Conservation (phyloP, 179 eudicot genomes). For the Patellifolia procumbens region DNA sequence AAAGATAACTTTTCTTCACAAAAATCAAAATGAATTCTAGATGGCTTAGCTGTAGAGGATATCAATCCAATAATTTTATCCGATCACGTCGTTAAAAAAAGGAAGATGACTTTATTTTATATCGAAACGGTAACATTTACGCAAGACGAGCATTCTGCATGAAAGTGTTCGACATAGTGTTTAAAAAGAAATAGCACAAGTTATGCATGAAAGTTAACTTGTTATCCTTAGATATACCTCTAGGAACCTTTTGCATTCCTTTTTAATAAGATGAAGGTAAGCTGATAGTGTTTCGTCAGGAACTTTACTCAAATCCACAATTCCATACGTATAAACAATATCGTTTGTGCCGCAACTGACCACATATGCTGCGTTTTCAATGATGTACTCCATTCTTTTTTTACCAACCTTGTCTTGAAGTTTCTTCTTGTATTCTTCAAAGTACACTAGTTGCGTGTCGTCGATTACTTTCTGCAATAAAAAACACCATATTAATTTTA, state of each 20-base stretch:
- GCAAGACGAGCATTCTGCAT: too few species aligned
- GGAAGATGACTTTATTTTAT: too few species aligned
- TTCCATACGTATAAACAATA: constrained; percentile 34
- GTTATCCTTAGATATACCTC: constrained; percentile 42
- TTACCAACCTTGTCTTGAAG: constrained; percentile 46
- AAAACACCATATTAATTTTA: neutral
- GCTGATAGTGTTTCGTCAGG: constrained; percentile 24
- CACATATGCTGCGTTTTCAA: constrained; percentile 38
- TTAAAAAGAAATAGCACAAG: too few species aligned
- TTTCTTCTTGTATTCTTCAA: constrained; percentile 57
- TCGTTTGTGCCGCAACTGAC: constrained; percentile 75
- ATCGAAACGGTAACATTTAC: too few species aligned
- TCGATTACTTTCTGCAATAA: constrained; percentile 49
- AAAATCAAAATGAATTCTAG: too few species aligned
- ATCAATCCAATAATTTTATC: too few species aligned
- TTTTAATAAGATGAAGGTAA: constrained; percentile 42
- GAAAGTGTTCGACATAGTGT: too few species aligned
- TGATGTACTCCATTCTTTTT: constrained; percentile 29
- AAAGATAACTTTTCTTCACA: too few species aligned
- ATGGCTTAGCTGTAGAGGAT: too few species aligned
- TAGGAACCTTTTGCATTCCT: constrained; percentile 33
- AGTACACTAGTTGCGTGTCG: constrained; percentile 51
- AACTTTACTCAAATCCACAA: constrained; percentile 19
- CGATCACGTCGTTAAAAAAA: too few species aligned
- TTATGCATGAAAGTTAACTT: too few species aligned